phyloP scores from a whole-genome alignment of 2,329 filamentous ascomycete species.

The Cryphonectria japonica region DNA sequence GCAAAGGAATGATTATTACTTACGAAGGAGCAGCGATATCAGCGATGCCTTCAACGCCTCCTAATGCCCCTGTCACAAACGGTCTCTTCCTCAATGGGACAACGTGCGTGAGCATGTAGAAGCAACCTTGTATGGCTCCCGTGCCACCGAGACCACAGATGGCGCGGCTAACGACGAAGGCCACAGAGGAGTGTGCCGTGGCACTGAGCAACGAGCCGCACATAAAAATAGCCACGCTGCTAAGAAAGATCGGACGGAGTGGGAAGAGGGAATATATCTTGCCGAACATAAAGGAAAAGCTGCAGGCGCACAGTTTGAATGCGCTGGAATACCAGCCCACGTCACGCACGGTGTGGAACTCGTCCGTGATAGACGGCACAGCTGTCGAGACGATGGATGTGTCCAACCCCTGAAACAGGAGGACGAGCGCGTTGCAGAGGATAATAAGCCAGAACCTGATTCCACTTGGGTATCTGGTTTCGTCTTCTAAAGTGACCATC shows the following conservation, averaged over 20 bases:
- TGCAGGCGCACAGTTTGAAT: slow-evolving; percentile 25
- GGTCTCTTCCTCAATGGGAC: slow-evolving; percentile 26
- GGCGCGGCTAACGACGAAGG: slow-evolving; percentile 22
- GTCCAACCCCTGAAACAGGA: slow-evolving; percentile 23
- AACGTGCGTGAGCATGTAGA: slow-evolving; percentile 25
- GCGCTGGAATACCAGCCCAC: slow-evolving; percentile 28
- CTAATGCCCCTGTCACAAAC: slow-evolving; percentile 1
- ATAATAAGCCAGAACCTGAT: slow-evolving; percentile 26
- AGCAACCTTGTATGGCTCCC: slow-evolving; percentile 21
- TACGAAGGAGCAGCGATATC: slow-evolving; percentile 20
- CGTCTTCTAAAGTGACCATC: slow-evolving; percentile 19
- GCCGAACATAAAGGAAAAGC: slow-evolving; percentile 29
- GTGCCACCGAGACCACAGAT: slow-evolving; percentile 20
- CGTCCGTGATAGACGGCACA: slow-evolving; percentile 27
- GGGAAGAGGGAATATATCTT: slow-evolving; percentile 24
- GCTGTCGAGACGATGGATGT: slow-evolving; percentile 24
- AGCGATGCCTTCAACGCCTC: slow-evolving; percentile 13
- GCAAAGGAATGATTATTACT: background rate
- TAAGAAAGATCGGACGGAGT: slow-evolving; percentile 11
- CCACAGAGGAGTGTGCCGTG: slow-evolving; percentile 20
- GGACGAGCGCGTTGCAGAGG: slow-evolving; percentile 20
- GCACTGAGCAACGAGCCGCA: slow-evolving; percentile 23
- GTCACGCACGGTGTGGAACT: slow-evolving; percentile 27
- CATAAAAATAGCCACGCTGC: slow-evolving; percentile 25
- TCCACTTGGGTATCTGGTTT: slow-evolving; percentile 20